Evolutionary conservation across 2,329 filamentous ascomycete genomes (phyloP).

Genomic region (Penicillium sp.): DNA sequence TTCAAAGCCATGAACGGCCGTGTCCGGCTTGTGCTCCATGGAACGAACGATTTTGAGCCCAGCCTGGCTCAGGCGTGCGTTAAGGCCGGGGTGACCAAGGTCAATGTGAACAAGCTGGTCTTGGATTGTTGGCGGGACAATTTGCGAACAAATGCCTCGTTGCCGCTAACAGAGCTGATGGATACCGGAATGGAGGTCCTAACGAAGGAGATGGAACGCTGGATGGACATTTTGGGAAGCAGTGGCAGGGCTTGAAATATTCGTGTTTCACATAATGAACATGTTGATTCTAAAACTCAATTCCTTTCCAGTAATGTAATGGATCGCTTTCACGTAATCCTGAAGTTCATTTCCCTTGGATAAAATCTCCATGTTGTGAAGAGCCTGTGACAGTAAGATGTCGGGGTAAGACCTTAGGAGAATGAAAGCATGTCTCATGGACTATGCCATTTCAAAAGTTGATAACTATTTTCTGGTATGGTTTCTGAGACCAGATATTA

Average conservation of each 20-base stretch:
- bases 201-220: slow-evolving; percentile 9
- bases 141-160: slow-evolving; percentile 39
- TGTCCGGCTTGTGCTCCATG: slow-evolving; percentile 56
- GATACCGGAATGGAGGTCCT: slow-evolving; percentile 10
- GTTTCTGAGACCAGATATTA: too few relatives aligned
- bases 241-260: slow-evolving; percentile 2
- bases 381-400: too few relatives aligned
- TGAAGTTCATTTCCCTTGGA: too few relatives aligned
- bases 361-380: too few relatives aligned
- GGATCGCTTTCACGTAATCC: too few relatives aligned
- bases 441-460: too few relatives aligned
- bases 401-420: too few relatives aligned
- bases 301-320: too few relatives aligned
- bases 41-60: slow-evolving; percentile 55
- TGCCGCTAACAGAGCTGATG: slow-evolving; percentile 16
- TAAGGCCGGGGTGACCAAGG: slow-evolving; percentile 53
- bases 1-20: slow-evolving; percentile 48
- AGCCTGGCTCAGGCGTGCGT: slow-evolving; percentile 55
- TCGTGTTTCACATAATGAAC: too few relatives aligned
- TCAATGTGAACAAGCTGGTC: slow-evolving; percentile 57
- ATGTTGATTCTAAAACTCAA: too few relatives aligned
- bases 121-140: slow-evolving; percentile 48
- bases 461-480: too few relatives aligned
- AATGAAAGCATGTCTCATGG: too few relatives aligned
- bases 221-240: slow-evolving; percentile 17